phyloP scores from a whole-genome alignment of 441 rosid genomes.

The Erodium texanum region DNA sequence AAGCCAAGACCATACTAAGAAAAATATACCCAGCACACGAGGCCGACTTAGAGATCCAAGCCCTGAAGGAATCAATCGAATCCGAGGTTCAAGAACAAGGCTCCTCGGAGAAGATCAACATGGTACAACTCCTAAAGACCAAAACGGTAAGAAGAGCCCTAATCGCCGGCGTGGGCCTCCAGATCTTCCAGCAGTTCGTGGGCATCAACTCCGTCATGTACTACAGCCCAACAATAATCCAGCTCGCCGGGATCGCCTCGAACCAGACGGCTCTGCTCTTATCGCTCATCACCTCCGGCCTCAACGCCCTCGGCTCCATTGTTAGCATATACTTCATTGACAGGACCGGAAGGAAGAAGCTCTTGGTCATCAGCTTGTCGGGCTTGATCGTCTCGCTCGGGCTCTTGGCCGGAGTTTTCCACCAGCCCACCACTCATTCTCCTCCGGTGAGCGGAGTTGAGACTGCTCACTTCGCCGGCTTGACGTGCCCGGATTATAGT shows the following conservation, averaged over 20 bases:
- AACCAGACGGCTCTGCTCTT: conserved; percentile 67
- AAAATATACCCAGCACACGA: conserved; percentile 45
- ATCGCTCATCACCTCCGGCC: conserved; percentile 63
- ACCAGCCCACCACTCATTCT: conserved; percentile 39
- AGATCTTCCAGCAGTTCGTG: conserved; percentile 75
- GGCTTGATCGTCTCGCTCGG: conserved; percentile 53
- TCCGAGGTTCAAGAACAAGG: conserved; percentile 45
- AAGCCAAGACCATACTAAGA: conserved; percentile 46
- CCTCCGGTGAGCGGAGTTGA: conserved; percentile 33
- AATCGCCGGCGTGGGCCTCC: conserved; percentile 67
- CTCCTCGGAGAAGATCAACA: conserved; percentile 39
- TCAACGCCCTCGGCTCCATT: conserved; percentile 57
- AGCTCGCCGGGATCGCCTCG: conserved; percentile 66
- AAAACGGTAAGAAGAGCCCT: conserved; percentile 66
- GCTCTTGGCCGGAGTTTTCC: conserved; percentile 47
- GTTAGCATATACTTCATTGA: conserved; percentile 62
- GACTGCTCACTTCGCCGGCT: conserved; percentile 28
- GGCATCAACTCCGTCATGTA: conserved; percentile 86
- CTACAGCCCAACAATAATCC: conserved; percentile 68
- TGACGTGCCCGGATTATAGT: conserved; percentile 46
- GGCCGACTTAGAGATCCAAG: conserved; percentile 46
- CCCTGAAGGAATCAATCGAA: conserved; percentile 51
- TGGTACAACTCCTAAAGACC: conserved; percentile 38
- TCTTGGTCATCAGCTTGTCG: conserved; percentile 41
- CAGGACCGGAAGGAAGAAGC: conserved; percentile 64